Evolutionary conservation across 768 basidiomycete species (phyloP), one percentile per base, ranked within the genome.

Genomic region (Ramaria sp.): DNA sequence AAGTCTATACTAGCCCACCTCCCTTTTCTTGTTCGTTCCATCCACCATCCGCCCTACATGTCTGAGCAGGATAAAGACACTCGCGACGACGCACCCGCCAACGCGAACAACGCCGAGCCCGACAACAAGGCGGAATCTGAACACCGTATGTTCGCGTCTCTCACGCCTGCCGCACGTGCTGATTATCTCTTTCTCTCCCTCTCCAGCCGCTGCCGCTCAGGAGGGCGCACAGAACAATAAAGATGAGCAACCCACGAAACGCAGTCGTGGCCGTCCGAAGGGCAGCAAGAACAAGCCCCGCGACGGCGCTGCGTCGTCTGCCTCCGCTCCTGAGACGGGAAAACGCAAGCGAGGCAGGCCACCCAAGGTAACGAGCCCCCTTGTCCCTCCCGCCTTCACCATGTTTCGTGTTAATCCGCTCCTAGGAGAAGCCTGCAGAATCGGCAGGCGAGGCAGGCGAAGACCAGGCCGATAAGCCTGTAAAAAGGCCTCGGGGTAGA

Each of bases 251-350:
- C 43, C 73, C 78, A 39, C 61, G 65, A 93, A 90, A 73, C 82
- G 91, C 63, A 82, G 87, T 63, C 78, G 92, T 45, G 92, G 92
- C 52, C 81, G 92, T 60, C 92, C 92, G 57, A 89, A 84, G 67
- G 91, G 91, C 62, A 88, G 86, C 69, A 93, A 88, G 72, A 81
- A 81, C 69, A 81, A 79, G 73, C 78, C 76, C 63, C 67, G 65
- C 60, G 63, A 66, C 65, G 70, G 64, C 57, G 59, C 68, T 37
- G 60, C 67, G 53, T 60, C 67, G 28, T 60, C 64, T 1, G 62
- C 65, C 12, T 37, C 67, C 15, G 59, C 69, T 16, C 58, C 62
- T 13, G 57, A 57, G 27, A 58, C 64, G 50, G 61, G 50, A 51
- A 75, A 75, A 69, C 70, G 72, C 61, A 76, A 73, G 52, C 67